These are phyloP conservation scores for Corymbia citriodora DNA, from an alignment of 441 rosid species.

Conservation along the genomic window DNA sequence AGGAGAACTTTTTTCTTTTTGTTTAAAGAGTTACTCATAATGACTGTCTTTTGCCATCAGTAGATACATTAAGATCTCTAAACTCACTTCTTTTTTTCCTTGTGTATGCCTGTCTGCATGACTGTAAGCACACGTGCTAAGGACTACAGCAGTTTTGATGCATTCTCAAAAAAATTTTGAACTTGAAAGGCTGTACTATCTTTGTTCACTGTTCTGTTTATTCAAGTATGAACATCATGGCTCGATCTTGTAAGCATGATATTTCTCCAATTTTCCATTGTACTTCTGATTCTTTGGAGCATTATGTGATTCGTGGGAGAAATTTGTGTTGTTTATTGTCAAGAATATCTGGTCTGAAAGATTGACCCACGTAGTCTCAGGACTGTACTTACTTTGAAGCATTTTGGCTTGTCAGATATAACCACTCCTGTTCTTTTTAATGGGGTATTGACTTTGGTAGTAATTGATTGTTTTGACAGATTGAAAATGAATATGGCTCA, in stretches of 20 bases:
- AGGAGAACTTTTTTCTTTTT: not conserved
- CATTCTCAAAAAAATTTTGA: not conserved
- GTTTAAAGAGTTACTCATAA: not conserved
- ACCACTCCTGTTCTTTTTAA: not conserved
- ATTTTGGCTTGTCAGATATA: not conserved
- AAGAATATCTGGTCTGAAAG: not conserved
- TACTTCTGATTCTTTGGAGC: not conserved
- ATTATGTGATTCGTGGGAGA: not conserved
- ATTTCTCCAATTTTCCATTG: not conserved
- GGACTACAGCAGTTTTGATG: not conserved
- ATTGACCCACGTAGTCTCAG: not conserved
- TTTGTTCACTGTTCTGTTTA: not conserved
- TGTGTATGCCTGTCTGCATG: not conserved
- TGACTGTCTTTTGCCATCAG: not conserved
- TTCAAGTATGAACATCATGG: not conserved
- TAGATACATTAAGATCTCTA: not conserved
- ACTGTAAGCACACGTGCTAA: not conserved
- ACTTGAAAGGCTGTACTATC: not conserved
- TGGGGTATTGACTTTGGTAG: not conserved
- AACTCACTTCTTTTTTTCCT: not conserved
- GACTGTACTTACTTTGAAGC: not conserved
- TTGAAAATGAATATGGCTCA: conserved; percentile 97
- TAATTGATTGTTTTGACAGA: conserved; percentile 37
- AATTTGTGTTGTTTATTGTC: not conserved
- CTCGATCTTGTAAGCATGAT: not conserved